phyloP scores from a whole-genome alignment of 306 rosid genomes.

The Urtica urens region DNA sequence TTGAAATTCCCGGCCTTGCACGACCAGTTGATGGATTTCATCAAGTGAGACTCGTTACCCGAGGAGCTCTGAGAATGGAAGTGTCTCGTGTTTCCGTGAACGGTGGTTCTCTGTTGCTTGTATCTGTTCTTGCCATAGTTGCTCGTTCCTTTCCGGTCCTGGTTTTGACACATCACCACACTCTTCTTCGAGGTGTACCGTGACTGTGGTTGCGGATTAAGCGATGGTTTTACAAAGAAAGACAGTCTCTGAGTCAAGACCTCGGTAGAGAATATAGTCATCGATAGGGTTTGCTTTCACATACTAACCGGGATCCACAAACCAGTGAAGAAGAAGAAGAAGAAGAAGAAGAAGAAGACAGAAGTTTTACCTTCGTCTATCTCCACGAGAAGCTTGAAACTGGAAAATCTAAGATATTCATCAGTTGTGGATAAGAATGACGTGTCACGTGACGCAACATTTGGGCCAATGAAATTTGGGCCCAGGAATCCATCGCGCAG shows the following conservation, averaged over 20 bases:
- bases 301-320: too few species aligned
- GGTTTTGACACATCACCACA: slow-evolving; percentile 32
- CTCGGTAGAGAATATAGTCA: slow-evolving; percentile 55
- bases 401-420: too few species aligned
- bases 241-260: slow-evolving; percentile 40
- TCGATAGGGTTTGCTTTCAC: too few species aligned
- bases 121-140: slow-evolving; percentile 14
- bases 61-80: slow-evolving; percentile 11
- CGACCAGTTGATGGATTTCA: slow-evolving; percentile 45
- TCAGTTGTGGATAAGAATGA: too few species aligned
- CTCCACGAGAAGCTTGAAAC: too few species aligned
- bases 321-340: too few species aligned
- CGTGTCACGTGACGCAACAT: too few species aligned
- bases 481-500: too few species aligned
- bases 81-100: slow-evolving; percentile 23
- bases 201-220: slow-evolving; percentile 19
- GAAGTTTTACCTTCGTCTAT: too few species aligned
- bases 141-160: slow-evolving; percentile 16
- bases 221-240: slow-evolving; percentile 19
- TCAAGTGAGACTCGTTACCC: slow-evolving; percentile 35
- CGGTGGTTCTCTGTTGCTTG: slow-evolving; percentile 11
- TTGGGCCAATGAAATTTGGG: too few species aligned
- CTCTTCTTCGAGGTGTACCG: slow-evolving; percentile 3
- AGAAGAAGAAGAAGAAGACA: too few species aligned
- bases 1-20: slow-evolving; percentile 52